Evolutionary conservation across 441 rosid genomes (phyloP).

Genomic region (Populus hybrid): DNA sequence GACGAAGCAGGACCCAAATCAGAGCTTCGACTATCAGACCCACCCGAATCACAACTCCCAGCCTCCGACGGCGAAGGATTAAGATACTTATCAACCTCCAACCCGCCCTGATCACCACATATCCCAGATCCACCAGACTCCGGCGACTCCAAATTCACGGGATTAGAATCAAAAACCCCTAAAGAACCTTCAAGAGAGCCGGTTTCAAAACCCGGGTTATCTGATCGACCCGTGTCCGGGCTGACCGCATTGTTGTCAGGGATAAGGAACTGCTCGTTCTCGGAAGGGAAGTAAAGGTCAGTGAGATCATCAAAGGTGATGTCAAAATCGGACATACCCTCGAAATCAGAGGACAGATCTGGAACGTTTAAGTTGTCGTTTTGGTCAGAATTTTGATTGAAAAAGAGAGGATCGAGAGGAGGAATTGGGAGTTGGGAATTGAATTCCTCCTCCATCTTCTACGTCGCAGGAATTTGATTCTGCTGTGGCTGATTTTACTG

Average conservation of each 20-base stretch:
- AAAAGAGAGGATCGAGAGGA: slow-evolving; percentile 53
- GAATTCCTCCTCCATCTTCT: slow-evolving; percentile 14
- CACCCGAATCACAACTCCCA: slow-evolving; percentile 18
- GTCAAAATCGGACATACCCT: slow-evolving; percentile 50
- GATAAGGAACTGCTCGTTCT: slow-evolving; percentile 41
- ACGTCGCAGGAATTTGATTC: slow-evolving; percentile 2
- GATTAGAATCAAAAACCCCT: not conserved
- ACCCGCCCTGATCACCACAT: slow-evolving; percentile 30
- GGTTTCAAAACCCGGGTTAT: not conserved
- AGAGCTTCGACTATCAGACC: slow-evolving; percentile 18
- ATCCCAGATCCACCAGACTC: slow-evolving; percentile 35
- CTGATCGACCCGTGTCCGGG: not conserved
- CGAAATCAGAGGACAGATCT: slow-evolving; percentile 49
- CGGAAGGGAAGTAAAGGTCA: slow-evolving; percentile 52
- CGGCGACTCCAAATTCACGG: slow-evolving; percentile 23
- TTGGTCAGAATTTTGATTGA: slow-evolving; percentile 30
- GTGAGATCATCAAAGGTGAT: slow-evolving; percentile 63
- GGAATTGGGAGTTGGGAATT: slow-evolving; percentile 48
- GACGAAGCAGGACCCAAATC: slow-evolving; percentile 39
- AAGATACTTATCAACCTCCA: slow-evolving; percentile 33
- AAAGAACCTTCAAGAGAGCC: not conserved
- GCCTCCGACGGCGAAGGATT: slow-evolving; percentile 36
- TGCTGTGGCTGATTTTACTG: not conserved
- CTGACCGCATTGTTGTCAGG: slow-evolving; percentile 11
- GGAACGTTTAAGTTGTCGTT: slow-evolving; percentile 24